Percentiles rank a stretch among this genome's conserved stretches.
phyloP scores from a whole-genome alignment of 169 alveolate species.

The Plasmodium chabaudi region DNA sequence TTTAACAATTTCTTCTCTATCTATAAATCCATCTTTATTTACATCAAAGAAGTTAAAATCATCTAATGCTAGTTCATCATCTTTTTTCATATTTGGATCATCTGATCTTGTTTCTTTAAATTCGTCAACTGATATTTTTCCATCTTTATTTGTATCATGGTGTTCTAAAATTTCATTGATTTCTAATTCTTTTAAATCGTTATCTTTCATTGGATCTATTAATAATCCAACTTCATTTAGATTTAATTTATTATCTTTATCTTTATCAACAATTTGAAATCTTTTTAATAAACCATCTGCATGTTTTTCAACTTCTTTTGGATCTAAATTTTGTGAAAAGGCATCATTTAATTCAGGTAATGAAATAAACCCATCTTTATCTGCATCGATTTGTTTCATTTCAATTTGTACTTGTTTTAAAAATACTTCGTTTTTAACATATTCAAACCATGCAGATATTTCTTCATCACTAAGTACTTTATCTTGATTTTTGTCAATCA shows the following conservation, averaged over 20 bases:
- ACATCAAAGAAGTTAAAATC: conserved; percentile 84
- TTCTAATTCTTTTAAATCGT: conserved; percentile 81
- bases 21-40: conserved; percentile 83
- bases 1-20: conserved; percentile 78
- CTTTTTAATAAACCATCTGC: conserved; percentile 80
- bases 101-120: conserved; percentile 76
- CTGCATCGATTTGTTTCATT: conserved; percentile 82
- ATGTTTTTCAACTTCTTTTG: conserved; percentile 78
- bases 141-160: conserved; percentile 85
- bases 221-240: conserved; percentile 78
- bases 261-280: conserved; percentile 85
- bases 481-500: conserved; percentile 79
- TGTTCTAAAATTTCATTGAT: conserved; percentile 81
- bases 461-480: conserved; percentile 73
- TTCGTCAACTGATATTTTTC: conserved; percentile 83
- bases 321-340: conserved; percentile 81
- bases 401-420: conserved; percentile 83
- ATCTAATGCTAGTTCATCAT: conserved; percentile 63
- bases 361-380: conserved; percentile 83
- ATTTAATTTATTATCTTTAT: conserved; percentile 79
- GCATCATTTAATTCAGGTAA: conserved; percentile 81
- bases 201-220: conserved; percentile 83
- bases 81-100: conserved; percentile 42
- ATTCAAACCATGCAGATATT: conserved; percentile 47
- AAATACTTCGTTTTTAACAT: conserved; percentile 77